These are phyloP conservation scores for Erodium trifolium DNA, from an alignment of 441 rosid genomes.

Conservation along the genomic window DNA sequence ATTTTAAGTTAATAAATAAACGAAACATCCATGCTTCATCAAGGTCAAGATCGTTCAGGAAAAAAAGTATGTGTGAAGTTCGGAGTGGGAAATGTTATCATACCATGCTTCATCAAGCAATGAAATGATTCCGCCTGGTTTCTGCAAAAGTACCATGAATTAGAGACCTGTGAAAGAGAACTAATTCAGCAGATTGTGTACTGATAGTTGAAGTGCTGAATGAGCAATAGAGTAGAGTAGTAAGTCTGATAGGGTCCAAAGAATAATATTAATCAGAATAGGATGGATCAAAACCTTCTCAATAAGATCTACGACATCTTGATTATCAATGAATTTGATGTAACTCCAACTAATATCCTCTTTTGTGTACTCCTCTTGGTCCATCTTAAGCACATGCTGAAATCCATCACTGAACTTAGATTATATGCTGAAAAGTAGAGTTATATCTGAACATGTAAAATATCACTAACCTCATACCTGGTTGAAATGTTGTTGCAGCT, in stretches of 20 bases:
- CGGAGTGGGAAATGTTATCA: slow-evolving; percentile 15
- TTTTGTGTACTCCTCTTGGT: slow-evolving; percentile 95
- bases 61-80: slow-evolving; percentile 1
- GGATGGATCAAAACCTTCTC: slow-evolving; percentile 40
- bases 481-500: slow-evolving; percentile 98
- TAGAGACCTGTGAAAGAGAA: slow-evolving; percentile 18
- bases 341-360: slow-evolving; percentile 95
- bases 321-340: slow-evolving; percentile 94
- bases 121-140: slow-evolving; percentile 93
- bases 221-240: slow-evolving; percentile 8
- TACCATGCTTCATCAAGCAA: slow-evolving; percentile 99
- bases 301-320: slow-evolving; percentile 91
- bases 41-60: background rate
- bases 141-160: slow-evolving; percentile 44
- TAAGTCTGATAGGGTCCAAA: background rate
- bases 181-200: slow-evolving; percentile 18
- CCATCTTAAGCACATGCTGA: slow-evolving; percentile 99
- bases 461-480: slow-evolving; percentile 43
- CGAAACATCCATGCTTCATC: slow-evolving; percentile 7
- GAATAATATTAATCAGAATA: background rate
- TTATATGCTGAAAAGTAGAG: slow-evolving; percentile 5
- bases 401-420: slow-evolving; percentile 20
- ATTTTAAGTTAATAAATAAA: background rate
- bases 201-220: slow-evolving; percentile 14
- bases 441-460: background rate